A percentile compares a stretch with the other conserved stretches of the same genome.
Conservation (phyloP, 176 grass and related monocot species). For the Aegilops bicornis region DNA sequence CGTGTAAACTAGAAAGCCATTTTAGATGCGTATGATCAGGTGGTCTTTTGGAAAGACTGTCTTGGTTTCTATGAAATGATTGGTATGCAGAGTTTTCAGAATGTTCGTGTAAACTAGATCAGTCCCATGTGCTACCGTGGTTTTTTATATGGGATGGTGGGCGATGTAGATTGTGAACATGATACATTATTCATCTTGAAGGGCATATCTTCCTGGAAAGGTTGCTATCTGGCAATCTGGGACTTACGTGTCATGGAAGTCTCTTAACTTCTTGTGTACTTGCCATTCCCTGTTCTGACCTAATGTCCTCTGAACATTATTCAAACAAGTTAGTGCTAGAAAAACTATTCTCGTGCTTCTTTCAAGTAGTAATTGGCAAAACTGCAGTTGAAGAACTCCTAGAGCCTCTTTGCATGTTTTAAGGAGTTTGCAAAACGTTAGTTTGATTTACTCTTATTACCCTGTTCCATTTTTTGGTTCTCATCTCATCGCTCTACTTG, state of each 20-base stretch:
- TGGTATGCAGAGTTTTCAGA: neutral
- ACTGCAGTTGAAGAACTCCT: neutral
- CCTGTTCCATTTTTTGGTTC: neutral
- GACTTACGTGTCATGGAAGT: conserved; percentile 23
- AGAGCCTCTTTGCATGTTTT: neutral
- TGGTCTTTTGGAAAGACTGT: too few relatives aligned
- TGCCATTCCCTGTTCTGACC: neutral
- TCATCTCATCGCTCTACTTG: neutral
- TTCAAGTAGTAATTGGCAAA: neutral
- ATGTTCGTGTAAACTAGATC: neutral
- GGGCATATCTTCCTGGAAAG: neutral
- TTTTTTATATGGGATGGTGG: neutral
- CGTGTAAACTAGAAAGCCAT: neutral
- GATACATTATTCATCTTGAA: neutral
- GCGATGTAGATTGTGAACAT: neutral
- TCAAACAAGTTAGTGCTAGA: neutral
- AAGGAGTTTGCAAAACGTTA: conserved; percentile 7
- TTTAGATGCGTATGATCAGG: too few relatives aligned
- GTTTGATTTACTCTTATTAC: neutral
- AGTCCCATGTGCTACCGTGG: neutral
- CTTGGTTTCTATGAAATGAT: conserved; percentile 9
- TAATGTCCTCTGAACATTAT: conserved; percentile 11
- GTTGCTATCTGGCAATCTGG: neutral
- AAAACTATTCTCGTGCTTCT: neutral
- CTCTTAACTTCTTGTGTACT: neutral